phyloP scores from a whole-genome alignment of 1,284 basidiomycete genomes.

The Austroboletus olivaceoglutinosus region DNA sequence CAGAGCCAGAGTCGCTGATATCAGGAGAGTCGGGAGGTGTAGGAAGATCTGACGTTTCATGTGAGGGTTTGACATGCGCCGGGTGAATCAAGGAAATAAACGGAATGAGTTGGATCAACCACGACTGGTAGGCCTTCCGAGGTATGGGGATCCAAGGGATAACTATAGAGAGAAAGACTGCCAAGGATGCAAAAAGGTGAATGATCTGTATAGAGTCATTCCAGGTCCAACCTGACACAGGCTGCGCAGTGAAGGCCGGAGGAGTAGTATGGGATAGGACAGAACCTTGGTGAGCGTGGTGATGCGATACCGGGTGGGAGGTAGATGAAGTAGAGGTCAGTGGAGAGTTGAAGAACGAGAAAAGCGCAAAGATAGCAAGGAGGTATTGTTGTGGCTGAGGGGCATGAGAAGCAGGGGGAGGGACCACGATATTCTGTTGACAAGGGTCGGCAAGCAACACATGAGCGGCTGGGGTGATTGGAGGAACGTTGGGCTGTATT shows the following conservation, averaged over 20 bases:
- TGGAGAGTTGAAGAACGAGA: constrained; percentile 75
- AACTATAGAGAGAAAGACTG: constrained; percentile 59
- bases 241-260: constrained; percentile 3
- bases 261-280: constrained; percentile 36
- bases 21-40: constrained; percentile 24
- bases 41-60: constrained; percentile 13
- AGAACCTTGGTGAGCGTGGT: constrained; percentile 39
- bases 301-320: constrained; percentile 29
- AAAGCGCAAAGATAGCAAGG: constrained; percentile 71
- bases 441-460: constrained; percentile 13
- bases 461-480: constrained; percentile 18
- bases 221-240: constrained; percentile 40
- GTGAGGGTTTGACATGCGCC: constrained; percentile 3
- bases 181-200: constrained; percentile 60
- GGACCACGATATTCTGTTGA: constrained; percentile 12
- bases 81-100: constrained; percentile 16
- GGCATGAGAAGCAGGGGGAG: constrained; percentile 14
- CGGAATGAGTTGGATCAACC: constrained; percentile 25
- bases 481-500: constrained; percentile 35
- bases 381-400: constrained; percentile 57
- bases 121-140: constrained; percentile 19
- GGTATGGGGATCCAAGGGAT: constrained; percentile 45
- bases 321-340: constrained; percentile 40
- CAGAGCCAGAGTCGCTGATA: constrained; percentile 25
- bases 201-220: constrained; percentile 53